Percentiles rank a stretch among this genome's conserved stretches.
Conservation (phyloP, 306 rosid genomes). For the Fragaria ananassa region DNA sequence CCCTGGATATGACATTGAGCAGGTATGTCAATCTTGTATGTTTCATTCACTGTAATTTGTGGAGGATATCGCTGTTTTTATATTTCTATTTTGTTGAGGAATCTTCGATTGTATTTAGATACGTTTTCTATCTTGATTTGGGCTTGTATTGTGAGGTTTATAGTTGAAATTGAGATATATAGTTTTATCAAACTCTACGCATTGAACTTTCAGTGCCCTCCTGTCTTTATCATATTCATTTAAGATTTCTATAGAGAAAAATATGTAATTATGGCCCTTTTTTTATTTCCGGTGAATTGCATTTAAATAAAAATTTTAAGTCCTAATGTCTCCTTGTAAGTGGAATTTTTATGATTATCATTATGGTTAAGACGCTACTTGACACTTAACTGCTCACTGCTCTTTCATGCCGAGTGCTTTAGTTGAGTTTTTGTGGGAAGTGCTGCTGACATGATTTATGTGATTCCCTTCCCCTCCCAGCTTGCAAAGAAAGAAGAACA, state of each 20-base stretch:
- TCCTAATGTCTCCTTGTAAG: background rate
- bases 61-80: background rate
- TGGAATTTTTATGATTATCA: background rate
- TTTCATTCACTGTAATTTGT: background rate
- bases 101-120: background rate
- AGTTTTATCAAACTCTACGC: background rate
- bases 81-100: background rate
- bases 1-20: conserved; percentile 91
- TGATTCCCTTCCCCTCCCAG: conserved; percentile 31
- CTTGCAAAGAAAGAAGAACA: conserved; percentile 85
- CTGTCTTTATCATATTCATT: background rate
- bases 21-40: conserved; percentile 38
- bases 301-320: background rate
- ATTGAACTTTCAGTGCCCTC: background rate
- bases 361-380: background rate
- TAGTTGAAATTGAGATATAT: background rate
- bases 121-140: background rate
- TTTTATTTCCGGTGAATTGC: background rate
- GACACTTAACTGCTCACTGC: no score
- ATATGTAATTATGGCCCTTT: background rate
- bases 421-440: background rate
- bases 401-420: background rate
- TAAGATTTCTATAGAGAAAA: background rate
- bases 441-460: conserved; percentile 15
- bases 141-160: background rate